These are phyloP conservation scores for Nepenthes alata DNA, from an alignment of 179 eudicot genomes.

Conservation along the genomic window DNA sequence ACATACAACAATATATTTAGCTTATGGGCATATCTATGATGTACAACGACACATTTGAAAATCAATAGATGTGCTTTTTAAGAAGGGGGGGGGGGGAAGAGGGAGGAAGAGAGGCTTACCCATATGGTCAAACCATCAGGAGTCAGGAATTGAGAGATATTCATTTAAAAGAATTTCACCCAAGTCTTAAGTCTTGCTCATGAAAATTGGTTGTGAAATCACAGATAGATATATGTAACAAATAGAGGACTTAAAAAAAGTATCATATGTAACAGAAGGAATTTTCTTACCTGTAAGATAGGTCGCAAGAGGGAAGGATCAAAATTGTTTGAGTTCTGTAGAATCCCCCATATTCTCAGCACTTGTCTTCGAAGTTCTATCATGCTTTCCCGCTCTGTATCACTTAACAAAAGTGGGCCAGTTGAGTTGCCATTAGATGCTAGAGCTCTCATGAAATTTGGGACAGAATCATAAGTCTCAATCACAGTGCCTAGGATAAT, in stretches of 20 bases:
- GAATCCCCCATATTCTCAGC: slow-evolving; percentile 76
- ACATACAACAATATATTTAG: too few species aligned
- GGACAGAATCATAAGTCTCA: slow-evolving; percentile 63
- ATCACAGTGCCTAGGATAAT: slow-evolving; percentile 58
- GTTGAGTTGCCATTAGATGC: slow-evolving; percentile 33
- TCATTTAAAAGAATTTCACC: too few species aligned
- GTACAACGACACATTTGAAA: too few species aligned
- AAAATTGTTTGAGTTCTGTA: slow-evolving; percentile 62
- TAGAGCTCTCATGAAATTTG: slow-evolving; percentile 48
- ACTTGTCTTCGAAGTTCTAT: slow-evolving; percentile 86
- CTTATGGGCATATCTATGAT: too few species aligned
- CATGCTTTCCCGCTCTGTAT: slow-evolving; percentile 51
- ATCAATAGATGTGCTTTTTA: too few species aligned
- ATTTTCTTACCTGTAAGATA: slow-evolving; percentile 57
- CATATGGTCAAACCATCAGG: too few species aligned
- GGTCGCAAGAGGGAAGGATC: slow-evolving; percentile 87
- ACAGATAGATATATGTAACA: too few species aligned
- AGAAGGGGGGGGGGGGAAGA: too few species aligned
- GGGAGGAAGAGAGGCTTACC: too few species aligned
- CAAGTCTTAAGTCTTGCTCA: too few species aligned
- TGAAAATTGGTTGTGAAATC: too few species aligned
- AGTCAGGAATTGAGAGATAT: too few species aligned
- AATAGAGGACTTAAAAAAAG: not conserved
- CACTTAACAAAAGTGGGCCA: slow-evolving; percentile 43
- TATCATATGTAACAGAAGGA: not conserved